These are phyloP conservation scores for Circinella umbellata DNA, from an alignment of 371 early-diverging fungal species.

Conservation along the genomic window DNA sequence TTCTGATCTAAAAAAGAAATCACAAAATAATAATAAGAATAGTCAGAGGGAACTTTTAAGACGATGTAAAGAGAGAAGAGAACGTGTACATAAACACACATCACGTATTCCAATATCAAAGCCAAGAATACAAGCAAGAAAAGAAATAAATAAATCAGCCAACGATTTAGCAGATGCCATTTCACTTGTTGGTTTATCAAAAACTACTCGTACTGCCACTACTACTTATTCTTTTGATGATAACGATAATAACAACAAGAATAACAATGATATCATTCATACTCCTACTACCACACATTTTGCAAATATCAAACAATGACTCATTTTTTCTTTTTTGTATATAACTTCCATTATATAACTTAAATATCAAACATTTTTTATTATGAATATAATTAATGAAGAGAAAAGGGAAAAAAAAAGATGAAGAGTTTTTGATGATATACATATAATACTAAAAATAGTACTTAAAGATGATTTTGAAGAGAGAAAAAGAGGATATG, in stretches of 20 bases:
- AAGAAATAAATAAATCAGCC: constrained; percentile 3
- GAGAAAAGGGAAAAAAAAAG: too few relatives aligned
- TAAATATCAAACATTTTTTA: neutral
- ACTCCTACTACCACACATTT: neutral
- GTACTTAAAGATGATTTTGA: too few relatives aligned
- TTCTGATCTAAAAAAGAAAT: too few relatives aligned
- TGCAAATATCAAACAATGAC: too few relatives aligned
- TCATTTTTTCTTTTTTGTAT: neutral
- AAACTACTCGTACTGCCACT: neutral
- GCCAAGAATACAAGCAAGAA: constrained; percentile 10
- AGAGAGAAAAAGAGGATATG: too few relatives aligned
- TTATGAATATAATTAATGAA: too few relatives aligned
- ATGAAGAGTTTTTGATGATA: too few relatives aligned
- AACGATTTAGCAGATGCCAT: constrained; percentile 19
- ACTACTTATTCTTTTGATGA: neutral
- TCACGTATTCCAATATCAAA: constrained; percentile 17
- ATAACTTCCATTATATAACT: neutral
- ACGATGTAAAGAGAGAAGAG: neutral
- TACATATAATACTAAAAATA: too few relatives aligned
- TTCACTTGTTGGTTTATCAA: constrained; percentile 11
- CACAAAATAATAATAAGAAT: too few relatives aligned
- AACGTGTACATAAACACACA: neutral
- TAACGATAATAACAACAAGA: neutral
- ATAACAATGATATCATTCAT: neutral
- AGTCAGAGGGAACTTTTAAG: too few relatives aligned